Base-by-base conservation (phyloP, 495 filamentous ascomycete species). In the Penicillium manginii region DNA sequence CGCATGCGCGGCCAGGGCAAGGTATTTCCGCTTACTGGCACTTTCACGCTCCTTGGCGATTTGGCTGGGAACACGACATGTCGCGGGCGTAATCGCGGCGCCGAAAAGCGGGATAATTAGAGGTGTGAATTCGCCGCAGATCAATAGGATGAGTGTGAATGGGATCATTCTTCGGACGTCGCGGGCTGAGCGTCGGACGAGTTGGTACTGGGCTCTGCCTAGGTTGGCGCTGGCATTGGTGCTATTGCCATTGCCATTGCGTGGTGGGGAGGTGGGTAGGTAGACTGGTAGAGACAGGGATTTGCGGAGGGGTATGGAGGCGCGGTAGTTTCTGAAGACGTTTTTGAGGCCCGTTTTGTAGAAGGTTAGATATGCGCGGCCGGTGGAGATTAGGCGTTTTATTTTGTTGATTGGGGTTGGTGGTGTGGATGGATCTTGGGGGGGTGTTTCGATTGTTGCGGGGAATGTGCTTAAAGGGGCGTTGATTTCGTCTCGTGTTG, bases 51-150 rank as follows among this genome's bases (percentile, higher is more conserved):
- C 80, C n/a, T 79, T 78, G 14, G 76, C 74, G 0, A 89, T 65
- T 72, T 97, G 93, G 39, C 65, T 68, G 0, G 94, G 94, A 10
- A 97, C 86, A 2, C 91, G 83, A 67, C 93, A 96, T 0, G 91
- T 89, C 54, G 79, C 82, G 0, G 93, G 93, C 14, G 94, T 88
- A 33, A 91, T 71, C 8, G 78, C 75, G 6, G 84, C 84, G 17
- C 93, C 72, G n/a, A 89, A 76, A 5, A 88, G 70, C 0, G 88
- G 81, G 0, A 96, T 69, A 7, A 94, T 68, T 2, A 97, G 60
- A 0, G 93, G 91, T 7, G 91, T 91, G 69, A 94, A 86, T 67
- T 97, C 93, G 3, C 91, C 94, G 67, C 87, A 91, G 37, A 96
- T 45, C 1, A 92, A 53, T 2, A 96, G 78, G 3, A 96, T 67